These are phyloP conservation scores for Byssothecium circinans DNA, from an alignment of 2,329 filamentous ascomycete species.

Conservation along the genomic window DNA sequence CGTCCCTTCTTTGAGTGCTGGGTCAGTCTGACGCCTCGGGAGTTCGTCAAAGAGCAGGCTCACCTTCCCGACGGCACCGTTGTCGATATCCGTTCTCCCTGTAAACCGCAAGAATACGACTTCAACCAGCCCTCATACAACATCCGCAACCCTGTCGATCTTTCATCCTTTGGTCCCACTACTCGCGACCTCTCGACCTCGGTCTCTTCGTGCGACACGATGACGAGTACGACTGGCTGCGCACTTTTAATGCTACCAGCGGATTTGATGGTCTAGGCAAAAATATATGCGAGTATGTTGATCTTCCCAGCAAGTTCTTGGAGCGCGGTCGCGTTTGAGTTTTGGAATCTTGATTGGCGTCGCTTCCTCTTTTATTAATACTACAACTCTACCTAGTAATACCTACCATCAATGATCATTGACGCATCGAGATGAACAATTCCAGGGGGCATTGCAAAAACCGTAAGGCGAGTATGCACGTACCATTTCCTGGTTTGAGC, in stretches of 20 bases:
- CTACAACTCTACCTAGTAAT: too few relatives aligned
- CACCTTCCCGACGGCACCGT: slow-evolving; percentile 19
- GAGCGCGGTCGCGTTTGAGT: slow-evolving; percentile 17
- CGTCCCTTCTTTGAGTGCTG: slow-evolving; percentile 26
- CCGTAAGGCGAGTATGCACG: too few relatives aligned
- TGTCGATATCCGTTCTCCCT: slow-evolving; percentile 17
- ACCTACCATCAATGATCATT: too few relatives aligned
- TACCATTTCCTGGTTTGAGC: background rate
- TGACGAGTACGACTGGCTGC: slow-evolving; percentile 50
- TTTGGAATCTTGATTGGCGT: too few relatives aligned
- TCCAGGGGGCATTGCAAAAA: too few relatives aligned
- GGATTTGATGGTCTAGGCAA: slow-evolving; percentile 25
- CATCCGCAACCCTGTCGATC: slow-evolving; percentile 16
- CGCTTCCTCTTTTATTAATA: too few relatives aligned
- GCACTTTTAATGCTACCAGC: slow-evolving; percentile 31
- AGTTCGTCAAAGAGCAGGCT: slow-evolving; percentile 16
- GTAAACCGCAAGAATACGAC: slow-evolving; percentile 14
- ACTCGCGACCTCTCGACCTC: slow-evolving; percentile 42
- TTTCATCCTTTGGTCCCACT: slow-evolving; percentile 30
- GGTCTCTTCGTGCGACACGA: slow-evolving; percentile 45
- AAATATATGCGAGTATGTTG: slow-evolving; percentile 20
- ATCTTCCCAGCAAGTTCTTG: slow-evolving; percentile 25
- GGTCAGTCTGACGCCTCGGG: slow-evolving; percentile 21
- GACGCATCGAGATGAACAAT: too few relatives aligned
- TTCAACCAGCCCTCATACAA: slow-evolving; percentile 20